Evolutionary conservation across 768 basidiomycete genomes (phyloP), one percentile per base, ranked within the genome.

Genomic region (Leccinum imitatum): DNA sequence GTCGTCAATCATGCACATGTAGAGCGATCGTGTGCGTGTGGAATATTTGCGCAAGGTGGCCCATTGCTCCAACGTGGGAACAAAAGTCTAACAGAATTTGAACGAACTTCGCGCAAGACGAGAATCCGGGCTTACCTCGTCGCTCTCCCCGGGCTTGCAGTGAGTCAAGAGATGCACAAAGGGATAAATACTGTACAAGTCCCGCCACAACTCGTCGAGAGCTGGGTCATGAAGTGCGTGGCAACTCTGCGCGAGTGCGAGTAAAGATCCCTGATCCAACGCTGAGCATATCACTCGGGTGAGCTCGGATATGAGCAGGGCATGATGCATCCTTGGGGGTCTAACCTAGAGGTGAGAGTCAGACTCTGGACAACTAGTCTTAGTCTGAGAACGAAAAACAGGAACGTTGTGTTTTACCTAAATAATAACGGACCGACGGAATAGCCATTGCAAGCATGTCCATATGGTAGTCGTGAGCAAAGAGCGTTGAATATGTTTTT

Each of bases 221-320:
- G 71, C 70, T 33, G 62, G 63, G 39, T 69, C 63, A 6, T 55
- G 56, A 52, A 71, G 58, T 3, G 63, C 60, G 35, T 44, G 65
- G 53, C 70, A 71, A n/a, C 71, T 67, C 3, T 65, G 63, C 3
- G 69, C 70, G 0, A 73, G 37, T 1, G 62, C 55, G 13, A 71
- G 47, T 33, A 71, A 70, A 11, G 64, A 66, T 6, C 60, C 23
- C 3, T 59, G 47, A 33, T 62, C 64, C 48, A 58, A 15, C 25
- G 5, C 7, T 9, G 23, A 59, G 53, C 66, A 70, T 27, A 69
- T 63, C 57, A 70, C 66, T 11, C 55, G 58, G 4, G 30, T 41
- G 21, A 69, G 3, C 51, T 69, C 69, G 6, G 66, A 70, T 57
- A 69, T 68, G 6, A 68, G 51, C 3, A 70, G 33, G n/a, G 66